These are phyloP conservation scores for Trichoderma simmonsii DNA, from an alignment of 2,329 filamentous ascomycete genomes.

Conservation along the genomic window DNA sequence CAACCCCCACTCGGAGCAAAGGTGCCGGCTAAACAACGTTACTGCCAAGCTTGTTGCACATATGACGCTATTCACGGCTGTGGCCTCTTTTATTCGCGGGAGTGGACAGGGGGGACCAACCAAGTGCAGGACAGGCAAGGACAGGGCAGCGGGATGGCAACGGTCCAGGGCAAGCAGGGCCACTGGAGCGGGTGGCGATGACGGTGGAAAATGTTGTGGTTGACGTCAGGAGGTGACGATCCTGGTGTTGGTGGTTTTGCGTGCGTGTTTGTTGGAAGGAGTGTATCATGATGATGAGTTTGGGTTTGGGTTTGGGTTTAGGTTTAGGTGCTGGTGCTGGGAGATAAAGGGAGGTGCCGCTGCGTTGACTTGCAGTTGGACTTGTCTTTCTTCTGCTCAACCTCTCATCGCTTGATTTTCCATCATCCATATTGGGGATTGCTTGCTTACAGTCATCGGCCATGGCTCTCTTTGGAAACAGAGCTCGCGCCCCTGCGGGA, in stretches of 20 bases:
- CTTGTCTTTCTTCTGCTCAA: neutral
- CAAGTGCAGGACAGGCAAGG: neutral
- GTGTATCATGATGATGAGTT: neutral
- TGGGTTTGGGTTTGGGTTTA: neutral
- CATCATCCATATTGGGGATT: neutral
- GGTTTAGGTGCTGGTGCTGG: neutral
- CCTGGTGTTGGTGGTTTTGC: neutral
- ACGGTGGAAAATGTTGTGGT: neutral
- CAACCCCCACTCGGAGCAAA: neutral
- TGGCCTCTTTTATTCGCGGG: neutral
- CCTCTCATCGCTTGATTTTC: neutral
- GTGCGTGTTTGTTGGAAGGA: neutral
- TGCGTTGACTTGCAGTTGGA: neutral
- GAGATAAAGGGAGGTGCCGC: neutral
- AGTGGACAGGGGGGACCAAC: neutral
- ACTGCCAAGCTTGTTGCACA: slow-evolving; percentile 13
- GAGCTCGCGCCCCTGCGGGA: neutral
- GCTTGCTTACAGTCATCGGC: neutral
- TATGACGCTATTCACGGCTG: slow-evolving; percentile 12
- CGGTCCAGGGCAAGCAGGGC: neutral
- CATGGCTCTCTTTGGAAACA: slow-evolving; percentile 15
- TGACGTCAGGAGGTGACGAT: slow-evolving; percentile 14
- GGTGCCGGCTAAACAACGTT: slow-evolving; percentile 10
- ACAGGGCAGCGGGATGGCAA: neutral
- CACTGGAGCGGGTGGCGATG: neutral